These are phyloP conservation scores for Neurospora crassa DNA, from an alignment of 2,329 filamentous ascomycete genomes.

Conservation along the genomic window DNA sequence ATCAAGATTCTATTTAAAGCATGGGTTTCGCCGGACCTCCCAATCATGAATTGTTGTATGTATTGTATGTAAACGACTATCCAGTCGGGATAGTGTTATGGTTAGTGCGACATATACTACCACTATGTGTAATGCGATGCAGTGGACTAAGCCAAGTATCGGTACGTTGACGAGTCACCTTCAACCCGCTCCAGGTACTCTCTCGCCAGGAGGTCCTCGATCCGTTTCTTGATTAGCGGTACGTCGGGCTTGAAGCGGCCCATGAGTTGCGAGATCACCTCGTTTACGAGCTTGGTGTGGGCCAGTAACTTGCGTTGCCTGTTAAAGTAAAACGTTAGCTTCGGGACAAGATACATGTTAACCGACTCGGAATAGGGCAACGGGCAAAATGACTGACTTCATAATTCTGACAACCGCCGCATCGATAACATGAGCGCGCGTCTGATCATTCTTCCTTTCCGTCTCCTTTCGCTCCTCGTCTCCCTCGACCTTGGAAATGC, in stretches of 20 bases:
- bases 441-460: conserved; percentile 66
- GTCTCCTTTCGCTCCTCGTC: conserved; percentile 59
- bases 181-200: conserved; percentile 73
- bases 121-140: neutral
- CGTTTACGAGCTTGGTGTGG: conserved; percentile 60
- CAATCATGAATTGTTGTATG: neutral
- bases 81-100: neutral
- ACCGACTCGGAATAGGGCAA: neutral
- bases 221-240: conserved; percentile 69
- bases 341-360: neutral
- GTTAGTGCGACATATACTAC: neutral
- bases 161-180: conserved; percentile 54
- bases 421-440: conserved; percentile 61
- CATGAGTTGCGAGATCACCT: conserved; percentile 61
- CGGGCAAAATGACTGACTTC: conserved; percentile 52
- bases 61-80: neutral
- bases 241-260: conserved; percentile 68
- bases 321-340: conserved; percentile 20
- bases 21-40: neutral
- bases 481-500: conserved; percentile 77
- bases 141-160: conserved; percentile 54
- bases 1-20: neutral
- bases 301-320: conserved; percentile 65
- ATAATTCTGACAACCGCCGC: conserved; percentile 73
- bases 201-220: conserved; percentile 65